Evolutionary conservation across 805 yeast genomes (phyloP), one percentile per base, ranked within the genome.

Genomic region (Candida ipomoeae): DNA sequence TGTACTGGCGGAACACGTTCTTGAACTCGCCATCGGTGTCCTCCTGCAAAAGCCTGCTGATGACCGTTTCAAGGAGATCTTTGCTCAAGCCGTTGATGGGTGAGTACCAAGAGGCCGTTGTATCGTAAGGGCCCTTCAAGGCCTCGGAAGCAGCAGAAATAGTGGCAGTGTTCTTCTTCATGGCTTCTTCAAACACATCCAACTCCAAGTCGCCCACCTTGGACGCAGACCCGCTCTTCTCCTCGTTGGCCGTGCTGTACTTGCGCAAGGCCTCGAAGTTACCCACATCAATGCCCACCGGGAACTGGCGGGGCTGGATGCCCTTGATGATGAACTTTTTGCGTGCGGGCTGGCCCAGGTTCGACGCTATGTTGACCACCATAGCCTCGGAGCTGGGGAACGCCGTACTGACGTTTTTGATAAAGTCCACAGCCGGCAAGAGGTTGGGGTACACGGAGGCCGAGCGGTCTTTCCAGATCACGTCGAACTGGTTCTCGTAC

Each of bases 381-480:
- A 90, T 91, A 0, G 99, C 98, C 47, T 88, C 85, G 2, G 96
- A 89, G 59, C 83, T 81, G 15, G 87, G 84, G 64, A 94, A 94
- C 0, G 96, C 96, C 53, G 82, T 81, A 33, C 91, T 85, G 18
- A 92, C 98, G 63, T 94, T 92, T 61, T 92, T 89, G 65, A 94
- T 94, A 66, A 94, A 94, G 57, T 94, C 98, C 11, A 94, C 97
- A 0, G 99, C 99, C 0, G 97, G 96, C 32, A 92, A 75, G 45
- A 92, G 71, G 47, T 55, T 57, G 50, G 62, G 62, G 57, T 56
- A 67, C 40, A 63, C 65, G 15, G 63, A 56, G 44, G 60, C 62
- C 52, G 52, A 51, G 26, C 63, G 57, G 37, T 63, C 63, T 57
- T 82, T 80, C 59, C 84, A 79, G 48, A 79, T 80, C 48, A 78